Evolutionary conservation across 768 basidiomycete genomes (phyloP), one percentile per base, ranked within the genome.

Genomic region (Tricholoma flavovirens): DNA sequence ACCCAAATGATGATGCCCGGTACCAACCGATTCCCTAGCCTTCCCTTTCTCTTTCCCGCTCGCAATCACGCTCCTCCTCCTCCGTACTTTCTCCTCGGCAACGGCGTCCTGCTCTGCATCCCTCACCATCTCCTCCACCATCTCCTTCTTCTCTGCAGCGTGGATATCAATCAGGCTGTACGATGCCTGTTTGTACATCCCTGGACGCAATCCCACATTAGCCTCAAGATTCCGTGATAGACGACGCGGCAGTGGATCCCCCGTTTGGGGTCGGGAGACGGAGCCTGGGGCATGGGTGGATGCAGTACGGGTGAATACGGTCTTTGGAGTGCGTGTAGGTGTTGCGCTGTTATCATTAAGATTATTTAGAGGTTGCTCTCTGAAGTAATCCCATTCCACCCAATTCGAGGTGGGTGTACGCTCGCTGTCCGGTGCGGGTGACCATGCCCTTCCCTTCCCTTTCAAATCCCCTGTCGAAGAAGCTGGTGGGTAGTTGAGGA

Each of bases 101-200:
- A 56, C 54, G 32, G 49, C 57, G 51, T 62, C 65, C 29, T 69
- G 60, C 53, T 65, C 68, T 58, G 65, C 66, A 53, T 64, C 63
- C 60, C 56, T 59, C 53, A 65, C 69, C 59, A 71, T 61, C 58
- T 62, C 67, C 66, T 66, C 65, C 8, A 67, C 59, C 63, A 58
- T 63, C 64, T 69, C 71, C 59, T 66, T 65, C 56, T 63, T 69
- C 63, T 62, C 68, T 7, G 69, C 51, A 51, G 68, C 61, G 61
- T 71, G 64, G 29, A 88, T 68, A 64, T 88, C 79, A 51, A 86
- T 67, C 78, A 88, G 79, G 64, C 87, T 89, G 62, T 70, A 77
- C 50, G 87, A 88, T 0, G 79, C 78, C 36, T 76, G 79, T 53
- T 80, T 82, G 64, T 82, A 82, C 64, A 87, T 75, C 49, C 72